Percentiles rank a stretch among this genome's conserved stretches.
Conservation (phyloP, 306 rosid genomes). For the Inga laurina region DNA sequence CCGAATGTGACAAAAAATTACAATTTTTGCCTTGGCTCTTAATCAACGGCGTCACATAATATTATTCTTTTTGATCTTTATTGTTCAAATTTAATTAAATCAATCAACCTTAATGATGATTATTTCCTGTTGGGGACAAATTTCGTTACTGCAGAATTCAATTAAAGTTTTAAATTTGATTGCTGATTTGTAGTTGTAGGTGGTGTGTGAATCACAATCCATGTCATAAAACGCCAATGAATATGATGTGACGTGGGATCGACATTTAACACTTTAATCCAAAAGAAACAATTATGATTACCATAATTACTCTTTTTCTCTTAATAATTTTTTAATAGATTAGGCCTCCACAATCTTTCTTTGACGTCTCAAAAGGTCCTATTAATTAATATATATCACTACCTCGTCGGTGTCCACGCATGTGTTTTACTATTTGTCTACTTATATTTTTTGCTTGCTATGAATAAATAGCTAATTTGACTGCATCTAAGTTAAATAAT, state of each 20-base stretch:
- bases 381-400: not conserved
- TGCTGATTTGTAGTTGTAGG: not conserved
- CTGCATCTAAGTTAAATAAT: not conserved
- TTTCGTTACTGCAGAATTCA: not conserved
- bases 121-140: not conserved
- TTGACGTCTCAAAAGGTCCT: not conserved
- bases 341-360: not conserved
- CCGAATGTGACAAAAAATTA: not conserved
- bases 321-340: not conserved
- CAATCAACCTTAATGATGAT: not conserved
- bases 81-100: not conserved
- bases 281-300: conserved; percentile 15
- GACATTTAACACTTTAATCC: conserved; percentile 20
- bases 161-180: not conserved
- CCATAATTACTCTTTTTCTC: not conserved
- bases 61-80: not conserved
- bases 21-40: not conserved
- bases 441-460: not conserved
- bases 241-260: not conserved
- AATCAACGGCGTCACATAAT: not conserved
- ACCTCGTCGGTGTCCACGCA: not conserved
- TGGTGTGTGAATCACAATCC: not conserved
- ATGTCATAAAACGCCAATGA: not conserved
- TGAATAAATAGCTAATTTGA: not conserved
- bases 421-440: not conserved